Percentiles rank a stretch among this genome's conserved stretches.
These are phyloP conservation scores for Torulaspora gathmanii DNA, from an alignment of 805 yeast species.

Conservation along the genomic window DNA sequence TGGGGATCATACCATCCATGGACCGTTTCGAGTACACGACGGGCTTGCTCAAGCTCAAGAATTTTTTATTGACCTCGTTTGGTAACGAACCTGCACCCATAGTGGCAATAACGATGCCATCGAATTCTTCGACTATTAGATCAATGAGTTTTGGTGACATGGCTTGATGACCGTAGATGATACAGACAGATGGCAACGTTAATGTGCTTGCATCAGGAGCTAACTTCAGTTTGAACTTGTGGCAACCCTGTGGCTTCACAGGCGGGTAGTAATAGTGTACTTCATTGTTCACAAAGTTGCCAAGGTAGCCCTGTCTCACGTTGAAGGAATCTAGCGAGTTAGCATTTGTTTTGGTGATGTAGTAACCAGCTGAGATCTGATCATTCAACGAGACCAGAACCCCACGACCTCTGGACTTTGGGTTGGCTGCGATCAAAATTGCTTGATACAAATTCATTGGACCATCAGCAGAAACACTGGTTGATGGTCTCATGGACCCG, in stretches of 20 bases:
- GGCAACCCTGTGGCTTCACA: constrained; percentile 49
- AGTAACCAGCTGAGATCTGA: constrained; percentile 63
- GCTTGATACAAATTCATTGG: constrained; percentile 71
- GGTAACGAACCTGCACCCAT: constrained; percentile 69
- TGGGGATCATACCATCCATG: constrained; percentile 68
- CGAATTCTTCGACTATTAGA: constrained; percentile 43
- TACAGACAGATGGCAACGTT: constrained; percentile 41
- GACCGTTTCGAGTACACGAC: constrained; percentile 61
- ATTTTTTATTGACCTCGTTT: constrained; percentile 44
- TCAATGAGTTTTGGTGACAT: constrained; percentile 47
- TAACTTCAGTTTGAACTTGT: constrained; percentile 40
- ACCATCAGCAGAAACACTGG: constrained; percentile 66
- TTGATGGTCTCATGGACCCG: constrained; percentile 72
- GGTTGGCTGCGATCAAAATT: constrained; percentile 54
- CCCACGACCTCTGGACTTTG: constrained; percentile 51
- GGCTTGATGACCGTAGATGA: constrained; percentile 59
- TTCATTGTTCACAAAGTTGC: constrained; percentile 62
- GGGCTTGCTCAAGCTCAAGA: constrained; percentile 44
- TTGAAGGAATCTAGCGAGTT: constrained; percentile 67
- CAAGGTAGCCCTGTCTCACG: constrained; percentile 66
- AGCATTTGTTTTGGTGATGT: constrained; percentile 66
- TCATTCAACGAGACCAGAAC: constrained; percentile 63
- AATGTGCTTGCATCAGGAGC: constrained; percentile 14
- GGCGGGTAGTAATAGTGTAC: constrained; percentile 64
- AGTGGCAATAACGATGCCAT: constrained; percentile 61